Base-by-base conservation (phyloP, 2,329 filamentous ascomycete species). In the Aureobasidium sp. region DNA sequence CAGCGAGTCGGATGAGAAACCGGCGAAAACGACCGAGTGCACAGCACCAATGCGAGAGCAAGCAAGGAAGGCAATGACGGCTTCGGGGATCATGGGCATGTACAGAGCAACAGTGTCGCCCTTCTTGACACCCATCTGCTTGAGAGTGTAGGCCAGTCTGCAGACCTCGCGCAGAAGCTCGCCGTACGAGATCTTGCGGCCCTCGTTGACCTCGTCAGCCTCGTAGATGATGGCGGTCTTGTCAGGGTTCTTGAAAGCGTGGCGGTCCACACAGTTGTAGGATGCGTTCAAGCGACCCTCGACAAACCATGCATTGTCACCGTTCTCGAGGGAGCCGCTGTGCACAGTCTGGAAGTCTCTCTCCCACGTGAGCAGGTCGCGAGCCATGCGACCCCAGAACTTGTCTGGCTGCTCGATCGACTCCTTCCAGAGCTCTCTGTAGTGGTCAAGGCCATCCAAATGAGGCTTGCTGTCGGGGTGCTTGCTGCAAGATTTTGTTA, bases 151-250 rank as follows among this genome's bases (percentile, higher is more conserved):
- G 46, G 94, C 88, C 17, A 90, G 85, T 74, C 84, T 88, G 70
- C 88, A 96, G 55, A 99, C 93, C 75, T 99, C 85, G 65, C 91
- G 87, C 64, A 97, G 84, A 57, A 99, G 87, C 81, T 99, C 92
- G 69, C 88, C 84, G 69, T 97, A 99, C 65, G 90, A 94, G 74
- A 99, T 87, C 66, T 82, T 92, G 67, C 93, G 90, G 71, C 94
- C 92, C 72, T 95, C 88, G 58, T 77, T 81, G 43, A 87, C 84
- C 77, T 99, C 94, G 70, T 99, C 94, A 63, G 92, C 93, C 79
- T 99, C 94, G 79, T 97, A 99, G 78, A 97, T 96, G 77, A 99
- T 95, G 73, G 94, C 94, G 50, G 94, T 85, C 77, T 88, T 90
- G 78, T 97, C 79, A 50, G 94, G 94, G 77, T 96, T 86, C 77